Base-by-base conservation (phyloP, 2,329 filamentous ascomycete species). In the Exophiala calicioides region DNA sequence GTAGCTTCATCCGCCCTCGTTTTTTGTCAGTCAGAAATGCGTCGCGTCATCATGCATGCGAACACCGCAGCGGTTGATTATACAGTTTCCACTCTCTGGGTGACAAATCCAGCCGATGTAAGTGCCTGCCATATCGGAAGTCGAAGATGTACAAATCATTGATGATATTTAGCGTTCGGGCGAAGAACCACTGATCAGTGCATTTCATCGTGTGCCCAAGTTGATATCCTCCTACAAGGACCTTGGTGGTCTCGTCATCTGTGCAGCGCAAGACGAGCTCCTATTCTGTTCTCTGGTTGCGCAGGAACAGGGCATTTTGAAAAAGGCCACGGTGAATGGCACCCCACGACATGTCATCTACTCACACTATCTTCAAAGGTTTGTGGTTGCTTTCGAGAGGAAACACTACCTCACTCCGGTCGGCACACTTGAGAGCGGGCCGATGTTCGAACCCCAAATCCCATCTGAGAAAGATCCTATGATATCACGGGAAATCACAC, bases 301-400 rank as follows among this genome's bases (percentile, higher is more conserved):
- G 10, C 48, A 54, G 39, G 51, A 51, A 64, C 34, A 70, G 66
- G 50, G 62, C 65, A 29, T 75, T 21, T 67, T 71, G 7, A 65
- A 68, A 24, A 64, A 65, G 12, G 65, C 70, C 21, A 58, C 60
- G 18, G 40, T 73, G 9, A 65, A 65, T 30, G 71, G 71, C n/a
- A 67, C 63, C 13, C 68, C 71, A 6, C 66, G 60, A 52, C 66
- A 65, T 45, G 44, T 77, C 7, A 60, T 69, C 7, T 78, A 76
- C 58, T 72, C 75, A 7, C 58, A 64, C 9, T 62, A 66, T 38
- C 59, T 77, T 7, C 65, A 68, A 9, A 71, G 70, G 49, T 65
- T 81, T 20, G 68, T 81, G 23, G 71, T 77, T 9, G 74, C 74
- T 16, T 77, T 70, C 50, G 64, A 60, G 27, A 56, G 40, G 30